Evolutionary conservation across 805 yeast species (phyloP).

Genomic region (Metschnikowia chrysomelidarum): DNA sequence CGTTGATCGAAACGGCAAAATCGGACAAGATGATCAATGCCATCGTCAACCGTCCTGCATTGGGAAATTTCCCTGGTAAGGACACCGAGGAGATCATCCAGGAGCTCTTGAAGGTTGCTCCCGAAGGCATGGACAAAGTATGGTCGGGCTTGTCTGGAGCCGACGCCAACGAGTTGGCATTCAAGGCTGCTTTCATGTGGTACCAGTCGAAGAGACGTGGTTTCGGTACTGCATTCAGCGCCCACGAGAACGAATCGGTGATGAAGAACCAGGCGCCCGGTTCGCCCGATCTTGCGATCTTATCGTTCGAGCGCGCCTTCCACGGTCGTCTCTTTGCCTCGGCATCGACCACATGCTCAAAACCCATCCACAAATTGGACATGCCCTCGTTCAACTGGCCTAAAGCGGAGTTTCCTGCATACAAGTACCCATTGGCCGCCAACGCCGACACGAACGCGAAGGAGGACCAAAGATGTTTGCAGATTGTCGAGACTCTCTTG

Average conservation of each 20-base stretch:
- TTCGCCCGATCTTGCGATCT: constrained; percentile 78
- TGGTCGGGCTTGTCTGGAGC: constrained; percentile 86
- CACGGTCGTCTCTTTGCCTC: constrained; percentile 95
- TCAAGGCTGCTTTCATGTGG: constrained; percentile 84
- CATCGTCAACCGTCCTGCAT: constrained; percentile 78
- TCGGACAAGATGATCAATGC: constrained; percentile 71
- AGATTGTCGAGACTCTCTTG: constrained; percentile 69
- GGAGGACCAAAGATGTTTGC: constrained; percentile 82
- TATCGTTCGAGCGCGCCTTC: constrained; percentile 87
- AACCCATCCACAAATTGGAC: constrained; percentile 91
- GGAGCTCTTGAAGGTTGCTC: constrained; percentile 63
- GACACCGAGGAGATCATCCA: constrained; percentile 58
- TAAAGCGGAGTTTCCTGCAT: constrained; percentile 85
- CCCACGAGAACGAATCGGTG: constrained; percentile 66
- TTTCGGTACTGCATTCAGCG: constrained; percentile 53
- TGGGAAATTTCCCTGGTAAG: constrained; percentile 53
- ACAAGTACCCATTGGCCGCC: constrained; percentile 79
- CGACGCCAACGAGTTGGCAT: constrained; percentile 86
- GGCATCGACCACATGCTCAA: constrained; percentile 87
- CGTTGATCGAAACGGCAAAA: constrained; percentile 62
- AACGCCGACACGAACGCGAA: constrained; percentile 58
- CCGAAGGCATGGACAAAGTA: constrained; percentile 68
- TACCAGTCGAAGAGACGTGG: constrained; percentile 72
- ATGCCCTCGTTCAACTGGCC: constrained; percentile 97
- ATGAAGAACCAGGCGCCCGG: constrained; percentile 89